These are phyloP conservation scores for Neonectria sp. DNA, from an alignment of 2,329 filamentous ascomycete species.

Conservation along the genomic window DNA sequence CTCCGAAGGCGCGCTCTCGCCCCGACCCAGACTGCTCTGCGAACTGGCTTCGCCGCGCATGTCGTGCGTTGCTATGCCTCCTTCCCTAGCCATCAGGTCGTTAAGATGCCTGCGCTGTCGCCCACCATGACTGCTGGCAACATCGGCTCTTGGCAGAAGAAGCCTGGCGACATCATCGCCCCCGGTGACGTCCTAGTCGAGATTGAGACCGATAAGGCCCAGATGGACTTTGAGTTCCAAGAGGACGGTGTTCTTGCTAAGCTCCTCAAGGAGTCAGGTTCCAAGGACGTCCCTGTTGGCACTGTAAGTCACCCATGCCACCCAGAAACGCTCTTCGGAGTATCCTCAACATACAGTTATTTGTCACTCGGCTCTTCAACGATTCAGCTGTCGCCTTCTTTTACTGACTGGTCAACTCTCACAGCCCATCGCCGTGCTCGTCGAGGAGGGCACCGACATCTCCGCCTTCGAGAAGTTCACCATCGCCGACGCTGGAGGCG, in stretches of 20 bases:
- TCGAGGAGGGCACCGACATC: conserved; percentile 92
- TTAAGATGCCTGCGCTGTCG: conserved; percentile 98
- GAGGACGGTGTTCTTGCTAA: conserved; percentile 97
- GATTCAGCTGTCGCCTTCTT: conserved; percentile 11
- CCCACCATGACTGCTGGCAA: conserved; percentile 98
- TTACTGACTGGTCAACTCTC: conserved; percentile 30
- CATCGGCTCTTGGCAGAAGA: conserved; percentile 98
- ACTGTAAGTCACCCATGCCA: conserved; percentile 77
- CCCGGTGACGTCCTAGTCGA: conserved; percentile 97
- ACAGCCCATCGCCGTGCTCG: conserved; percentile 94
- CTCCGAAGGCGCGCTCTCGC: conserved; percentile 74
- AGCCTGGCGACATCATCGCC: conserved; percentile 87
- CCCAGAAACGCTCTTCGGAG: not conserved
- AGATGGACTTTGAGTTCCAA: conserved; percentile 99
- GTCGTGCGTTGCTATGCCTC: conserved; percentile 81
- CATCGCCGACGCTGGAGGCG: conserved; percentile 90
- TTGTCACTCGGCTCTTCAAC: conserved; percentile 26
- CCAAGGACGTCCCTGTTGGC: conserved; percentile 94
- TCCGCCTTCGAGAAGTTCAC: conserved; percentile 91
- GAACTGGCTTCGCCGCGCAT: conserved; percentile 66
- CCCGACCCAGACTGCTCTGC: conserved; percentile 65
- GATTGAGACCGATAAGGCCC: conserved; percentile 99
- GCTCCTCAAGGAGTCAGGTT: conserved; percentile 91
- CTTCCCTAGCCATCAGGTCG: conserved; percentile 93
- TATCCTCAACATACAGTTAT: conserved; percentile 31